Evolutionary conservation across 2,329 filamentous ascomycete species (phyloP), one percentile per base, ranked within the genome.

Genomic region (Dactylellina sp.): DNA sequence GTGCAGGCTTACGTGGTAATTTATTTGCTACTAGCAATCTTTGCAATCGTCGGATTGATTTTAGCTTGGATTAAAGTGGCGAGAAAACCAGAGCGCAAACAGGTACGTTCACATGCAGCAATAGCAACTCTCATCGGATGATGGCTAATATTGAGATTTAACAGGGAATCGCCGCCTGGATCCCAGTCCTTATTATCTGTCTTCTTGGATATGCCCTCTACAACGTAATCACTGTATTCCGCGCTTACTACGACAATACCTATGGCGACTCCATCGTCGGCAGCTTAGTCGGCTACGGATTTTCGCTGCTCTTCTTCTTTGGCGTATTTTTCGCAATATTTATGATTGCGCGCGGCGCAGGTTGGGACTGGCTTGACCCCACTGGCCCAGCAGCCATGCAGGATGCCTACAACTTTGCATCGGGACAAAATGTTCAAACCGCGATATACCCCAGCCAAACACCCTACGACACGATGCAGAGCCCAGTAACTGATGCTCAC

Each of bases 291-390:
- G 61, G 61, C 22, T 61, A 61, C 40, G 53, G 40, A n/a, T 24
- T 74, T 7, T 37, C 53, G 7, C n/a, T 50, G 4, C 47, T 74
- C 20, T 65, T 47, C 12, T 74, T 66, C 49, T 74, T 65, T 35
- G 47, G 46, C n/a, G 49, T 40, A 24, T 74, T 40, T 32, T 66
- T 74, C 25, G 37, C 61, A 1, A 50, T 74, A 5, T 74, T 74
- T 37, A 66, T 74, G 61, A 52, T 74, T 18, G 25, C 70, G 14
- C 61, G 70, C 42, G 55, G 39, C 11, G 24, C 44, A 6, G 61
- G 53, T 32, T 74, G 70, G 70, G 70, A 74, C 12, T 72, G 50
- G 44, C 60, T 63, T 20, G 61, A 66, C 60, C 16, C 16, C 6
- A 12, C 14, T 35, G 32, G 18, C n/a, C 12, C 35, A 28, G 9